phyloP scores from a whole-genome alignment of 1,284 basidiomycete species.

The Sporisorium iseilematis-ciliati region DNA sequence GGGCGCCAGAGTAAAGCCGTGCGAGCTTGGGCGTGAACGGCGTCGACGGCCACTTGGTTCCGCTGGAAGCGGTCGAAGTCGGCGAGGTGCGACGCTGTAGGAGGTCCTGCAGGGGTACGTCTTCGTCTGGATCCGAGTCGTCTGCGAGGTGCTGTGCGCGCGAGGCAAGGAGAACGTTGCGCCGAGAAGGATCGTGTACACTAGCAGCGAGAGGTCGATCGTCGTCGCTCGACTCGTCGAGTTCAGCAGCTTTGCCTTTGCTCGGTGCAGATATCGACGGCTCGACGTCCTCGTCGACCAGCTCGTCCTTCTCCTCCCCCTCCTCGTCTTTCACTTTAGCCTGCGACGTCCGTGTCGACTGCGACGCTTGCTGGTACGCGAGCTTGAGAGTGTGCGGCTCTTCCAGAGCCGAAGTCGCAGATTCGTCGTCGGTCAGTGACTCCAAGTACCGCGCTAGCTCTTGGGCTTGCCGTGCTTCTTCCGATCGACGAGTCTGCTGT shows the following conservation, averaged over 20 bases:
- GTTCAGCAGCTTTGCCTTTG: neutral
- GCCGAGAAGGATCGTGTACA: neutral
- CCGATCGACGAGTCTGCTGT: neutral
- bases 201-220: constrained; percentile 14
- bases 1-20: constrained; percentile 7
- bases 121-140: constrained; percentile 41
- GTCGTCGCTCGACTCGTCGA: constrained; percentile 6
- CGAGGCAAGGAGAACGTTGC: neutral
- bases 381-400: neutral
- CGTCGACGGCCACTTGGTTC: constrained; percentile 8
- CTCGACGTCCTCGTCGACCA: constrained; percentile 1
- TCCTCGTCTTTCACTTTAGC: constrained; percentile 3
- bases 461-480: constrained; percentile 28
- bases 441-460: constrained; percentile 23
- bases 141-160: constrained; percentile 9
- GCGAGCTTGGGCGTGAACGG: constrained; percentile 17
- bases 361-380: neutral
- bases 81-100: constrained; percentile 17
- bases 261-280: neutral
- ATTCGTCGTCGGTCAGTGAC: constrained; percentile 12
- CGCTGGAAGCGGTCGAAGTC: neutral
- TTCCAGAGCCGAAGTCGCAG: neutral
- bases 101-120: constrained; percentile 38
- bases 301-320: constrained; percentile 10
- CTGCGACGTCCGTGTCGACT: neutral